Conservation (phyloP, 305 asterid genomes). For the Fraxinus platypoda region DNA sequence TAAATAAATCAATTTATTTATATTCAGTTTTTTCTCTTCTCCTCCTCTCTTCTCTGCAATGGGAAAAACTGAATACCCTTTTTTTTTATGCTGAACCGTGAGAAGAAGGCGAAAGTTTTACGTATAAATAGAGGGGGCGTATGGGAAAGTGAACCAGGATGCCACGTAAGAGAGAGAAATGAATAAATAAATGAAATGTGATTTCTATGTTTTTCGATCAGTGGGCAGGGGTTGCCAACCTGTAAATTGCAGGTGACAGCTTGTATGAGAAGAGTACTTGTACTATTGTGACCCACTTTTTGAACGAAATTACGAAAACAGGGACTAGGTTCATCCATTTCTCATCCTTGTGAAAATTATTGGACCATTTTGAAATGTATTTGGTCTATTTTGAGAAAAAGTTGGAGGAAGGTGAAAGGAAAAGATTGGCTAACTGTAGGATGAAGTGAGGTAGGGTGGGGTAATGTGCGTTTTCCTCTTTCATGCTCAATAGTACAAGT, state of each 20-base stretch:
- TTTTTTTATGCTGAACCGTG: not conserved
- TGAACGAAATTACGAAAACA: not conserved
- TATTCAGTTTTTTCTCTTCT: not conserved
- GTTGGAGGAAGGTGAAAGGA: not conserved
- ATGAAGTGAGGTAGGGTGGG: not conserved
- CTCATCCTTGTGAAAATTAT: not conserved
- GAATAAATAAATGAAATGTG: not conserved
- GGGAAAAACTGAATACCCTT: not conserved
- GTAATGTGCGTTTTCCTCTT: not conserved
- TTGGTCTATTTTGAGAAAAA: not conserved
- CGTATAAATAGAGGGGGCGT: not conserved
- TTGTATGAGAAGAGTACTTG: not conserved
- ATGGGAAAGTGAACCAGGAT: constrained; percentile 40
- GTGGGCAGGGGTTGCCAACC: not conserved
- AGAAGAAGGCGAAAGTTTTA: not conserved
- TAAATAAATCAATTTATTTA: not conserved
- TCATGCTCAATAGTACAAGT: not conserved
- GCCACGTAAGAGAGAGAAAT: constrained; percentile 45
- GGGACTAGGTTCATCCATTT: not conserved
- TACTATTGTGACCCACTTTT: not conserved
- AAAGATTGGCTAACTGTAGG: not conserved
- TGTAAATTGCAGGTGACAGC: not conserved
- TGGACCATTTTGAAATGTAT: not conserved
- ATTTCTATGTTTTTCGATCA: not conserved
- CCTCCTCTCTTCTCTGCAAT: not conserved